Conservation (phyloP, 2,329 filamentous ascomycete species). For the Macrophomina tecta region DNA sequence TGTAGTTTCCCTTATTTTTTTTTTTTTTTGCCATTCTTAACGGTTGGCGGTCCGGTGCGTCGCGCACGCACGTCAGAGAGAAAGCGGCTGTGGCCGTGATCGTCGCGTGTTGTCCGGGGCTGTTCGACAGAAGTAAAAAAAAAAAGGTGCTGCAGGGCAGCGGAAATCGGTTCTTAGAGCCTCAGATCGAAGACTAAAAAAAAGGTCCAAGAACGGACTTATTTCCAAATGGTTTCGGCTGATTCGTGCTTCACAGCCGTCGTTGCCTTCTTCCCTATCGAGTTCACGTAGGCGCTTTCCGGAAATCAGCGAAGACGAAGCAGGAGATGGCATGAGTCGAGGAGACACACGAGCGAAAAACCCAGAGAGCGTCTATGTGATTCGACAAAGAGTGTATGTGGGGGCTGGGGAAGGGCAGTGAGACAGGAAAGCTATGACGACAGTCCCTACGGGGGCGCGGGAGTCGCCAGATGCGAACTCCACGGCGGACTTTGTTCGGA, state of each 20-base stretch:
- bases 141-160: neutral
- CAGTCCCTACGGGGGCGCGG: neutral
- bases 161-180: constrained; percentile 4
- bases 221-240: neutral
- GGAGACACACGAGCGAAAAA: neutral
- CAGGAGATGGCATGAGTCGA: neutral
- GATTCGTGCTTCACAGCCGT: neutral
- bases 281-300: constrained; percentile 3
- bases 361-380: neutral
- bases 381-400: neutral
- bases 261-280: neutral
- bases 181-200: constrained; percentile 7
- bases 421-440: neutral
- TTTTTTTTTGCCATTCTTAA: neutral
- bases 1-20: neutral
- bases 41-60: neutral
- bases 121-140: neutral
- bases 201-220: neutral
- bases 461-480: neutral
- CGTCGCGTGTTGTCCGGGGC: neutral
- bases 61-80: neutral
- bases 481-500: constrained; percentile 23
- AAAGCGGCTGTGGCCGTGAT: neutral
- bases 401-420: neutral
- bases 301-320: neutral